A percentile compares a stretch with the other conserved stretches of the same genome.
These are phyloP conservation scores for Handroanthus guayacan DNA, from an alignment of 257 asterid species.

Conservation along the genomic window DNA sequence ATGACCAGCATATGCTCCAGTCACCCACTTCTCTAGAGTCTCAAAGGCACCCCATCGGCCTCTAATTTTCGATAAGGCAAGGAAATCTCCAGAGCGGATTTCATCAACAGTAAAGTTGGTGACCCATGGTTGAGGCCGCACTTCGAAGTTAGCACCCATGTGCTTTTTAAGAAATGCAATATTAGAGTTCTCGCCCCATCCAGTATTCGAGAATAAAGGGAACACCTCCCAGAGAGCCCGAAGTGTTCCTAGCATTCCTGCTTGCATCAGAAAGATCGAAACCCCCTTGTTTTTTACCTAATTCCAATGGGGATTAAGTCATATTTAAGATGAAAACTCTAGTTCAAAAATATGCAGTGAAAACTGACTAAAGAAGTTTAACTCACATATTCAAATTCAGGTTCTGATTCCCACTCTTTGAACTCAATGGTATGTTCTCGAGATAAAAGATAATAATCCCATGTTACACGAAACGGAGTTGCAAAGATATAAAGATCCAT, in stretches of 20 bases:
- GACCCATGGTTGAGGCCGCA: constrained; percentile 88
- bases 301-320: constrained; percentile 14
- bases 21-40: constrained; percentile 92
- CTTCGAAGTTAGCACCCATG: constrained; percentile 81
- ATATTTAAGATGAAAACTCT: not conserved
- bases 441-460: constrained; percentile 83
- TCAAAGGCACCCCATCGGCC: constrained; percentile 96
- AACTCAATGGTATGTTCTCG: constrained; percentile 84
- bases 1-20: constrained; percentile 90
- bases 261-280: constrained; percentile 85
- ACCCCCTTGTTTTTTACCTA: constrained; percentile 79
- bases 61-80: constrained; percentile 78
- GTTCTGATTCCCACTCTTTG: constrained; percentile 79
- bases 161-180: constrained; percentile 78
- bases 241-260: constrained; percentile 82
- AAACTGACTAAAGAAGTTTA: constrained; percentile 2
- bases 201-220: constrained; percentile 80
- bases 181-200: constrained; percentile 82
- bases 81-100: constrained; percentile 86
- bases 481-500: constrained; percentile 90
- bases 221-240: constrained; percentile 85
- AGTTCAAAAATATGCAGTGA: constrained; percentile 12
- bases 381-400: constrained; percentile 84
- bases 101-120: constrained; percentile 66
- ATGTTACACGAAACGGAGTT: constrained; percentile 83